Evolutionary conservation across 257 asterid genomes (phyloP).

Genomic region (Primulina eburnea): DNA sequence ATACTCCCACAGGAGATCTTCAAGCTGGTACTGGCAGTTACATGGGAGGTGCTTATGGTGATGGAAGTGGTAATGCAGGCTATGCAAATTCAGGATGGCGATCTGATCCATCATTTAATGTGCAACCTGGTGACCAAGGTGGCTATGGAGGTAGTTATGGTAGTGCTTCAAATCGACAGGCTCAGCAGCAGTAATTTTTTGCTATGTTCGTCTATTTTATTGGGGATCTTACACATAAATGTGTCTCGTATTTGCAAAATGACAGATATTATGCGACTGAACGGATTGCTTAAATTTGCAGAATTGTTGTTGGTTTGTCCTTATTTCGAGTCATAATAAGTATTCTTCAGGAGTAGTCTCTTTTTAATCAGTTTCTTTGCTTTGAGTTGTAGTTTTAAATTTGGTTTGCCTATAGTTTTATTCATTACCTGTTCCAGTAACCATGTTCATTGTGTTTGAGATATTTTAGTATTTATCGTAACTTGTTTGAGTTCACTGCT

Average conservation of each 20-base stretch:
- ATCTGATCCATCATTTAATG: slow-evolving; percentile 57
- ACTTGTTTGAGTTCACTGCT: slow-evolving; percentile 33
- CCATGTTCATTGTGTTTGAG: slow-evolving; percentile 39
- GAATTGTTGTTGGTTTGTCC: slow-evolving; percentile 39
- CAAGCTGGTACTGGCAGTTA: slow-evolving; percentile 52
- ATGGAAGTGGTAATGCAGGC: slow-evolving; percentile 54
- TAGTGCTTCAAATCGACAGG: slow-evolving; percentile 45
- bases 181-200: slow-evolving; percentile 49
- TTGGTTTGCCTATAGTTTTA: slow-evolving; percentile 44
- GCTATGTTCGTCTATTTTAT: slow-evolving; percentile 8
- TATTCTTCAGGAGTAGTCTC: slow-evolving; percentile 51
- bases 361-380: slow-evolving; percentile 28
- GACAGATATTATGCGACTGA: slow-evolving; percentile 40
- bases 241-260: slow-evolving; percentile 36
- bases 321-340: slow-evolving; percentile 55
- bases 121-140: slow-evolving; percentile 46
- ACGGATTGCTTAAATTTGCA: slow-evolving; percentile 50
- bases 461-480: slow-evolving; percentile 34
- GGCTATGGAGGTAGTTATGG: slow-evolving; percentile 72
- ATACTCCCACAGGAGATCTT: slow-evolving; percentile 38
- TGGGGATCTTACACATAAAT: slow-evolving; percentile 26
- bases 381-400: slow-evolving; percentile 49
- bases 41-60: slow-evolving; percentile 64
- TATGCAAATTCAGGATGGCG: slow-evolving; percentile 66
- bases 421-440: slow-evolving; percentile 43